These are phyloP conservation scores for Entoloma clypeatum DNA, from an alignment of 1,284 basidiomycete species.

Conservation along the genomic window DNA sequence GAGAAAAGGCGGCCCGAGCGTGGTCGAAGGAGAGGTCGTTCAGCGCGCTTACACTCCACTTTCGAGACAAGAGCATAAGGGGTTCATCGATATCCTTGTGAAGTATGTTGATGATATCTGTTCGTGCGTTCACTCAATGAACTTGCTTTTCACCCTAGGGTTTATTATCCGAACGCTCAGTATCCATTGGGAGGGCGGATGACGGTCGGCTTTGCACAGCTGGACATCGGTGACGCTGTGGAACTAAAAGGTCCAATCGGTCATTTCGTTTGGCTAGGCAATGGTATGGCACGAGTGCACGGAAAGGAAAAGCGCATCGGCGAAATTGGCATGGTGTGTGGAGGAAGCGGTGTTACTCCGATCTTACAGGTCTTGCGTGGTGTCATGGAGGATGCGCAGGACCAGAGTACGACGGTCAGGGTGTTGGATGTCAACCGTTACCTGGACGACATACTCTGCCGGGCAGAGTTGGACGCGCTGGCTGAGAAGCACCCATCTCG, in stretches of 20 bases:
- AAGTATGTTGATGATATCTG: slow-evolving; percentile 32
- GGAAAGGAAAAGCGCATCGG: slow-evolving; percentile 35
- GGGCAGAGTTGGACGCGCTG: slow-evolving; percentile 47
- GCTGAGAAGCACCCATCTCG: slow-evolving; percentile 32
- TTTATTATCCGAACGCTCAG: slow-evolving; percentile 40
- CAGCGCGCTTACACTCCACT: slow-evolving; percentile 67
- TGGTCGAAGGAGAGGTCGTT: slow-evolving; percentile 38
- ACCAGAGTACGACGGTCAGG: slow-evolving; percentile 43
- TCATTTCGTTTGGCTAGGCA: slow-evolving; percentile 52
- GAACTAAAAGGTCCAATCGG: slow-evolving; percentile 67
- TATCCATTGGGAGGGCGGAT: slow-evolving; percentile 54
- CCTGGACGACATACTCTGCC: slow-evolving; percentile 50
- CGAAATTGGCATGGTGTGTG: slow-evolving; percentile 58
- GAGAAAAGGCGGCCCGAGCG: slow-evolving; percentile 29
- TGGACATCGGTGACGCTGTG: slow-evolving; percentile 47
- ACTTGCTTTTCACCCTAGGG: slow-evolving; percentile 14
- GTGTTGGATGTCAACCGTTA: slow-evolving; percentile 51
- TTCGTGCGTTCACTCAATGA: not conserved
- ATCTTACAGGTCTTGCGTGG: slow-evolving; percentile 53
- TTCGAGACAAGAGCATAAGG: slow-evolving; percentile 40
- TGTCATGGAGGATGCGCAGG: slow-evolving; percentile 41
- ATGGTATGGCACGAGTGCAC: slow-evolving; percentile 38
- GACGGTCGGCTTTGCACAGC: slow-evolving; percentile 49
- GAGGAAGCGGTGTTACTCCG: slow-evolving; percentile 61
- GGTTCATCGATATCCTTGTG: slow-evolving; percentile 53